Percentiles rank a stretch among this genome's conserved stretches.
Conservation (phyloP, 2,329 filamentous ascomycete genomes). For the Calonectria hawksworthii region DNA sequence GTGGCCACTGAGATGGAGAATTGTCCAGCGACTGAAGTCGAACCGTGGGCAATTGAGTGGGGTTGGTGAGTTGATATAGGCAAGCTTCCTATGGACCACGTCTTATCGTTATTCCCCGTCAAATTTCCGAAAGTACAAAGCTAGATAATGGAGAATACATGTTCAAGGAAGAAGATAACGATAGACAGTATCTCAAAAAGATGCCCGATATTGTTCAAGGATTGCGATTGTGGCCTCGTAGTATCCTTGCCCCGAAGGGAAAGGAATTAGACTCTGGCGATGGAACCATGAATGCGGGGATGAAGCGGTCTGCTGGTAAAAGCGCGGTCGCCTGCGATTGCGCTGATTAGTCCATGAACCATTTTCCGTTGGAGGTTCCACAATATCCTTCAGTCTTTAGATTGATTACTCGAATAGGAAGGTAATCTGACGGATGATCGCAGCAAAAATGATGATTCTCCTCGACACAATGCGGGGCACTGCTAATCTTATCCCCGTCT, state of each 20-base stretch:
- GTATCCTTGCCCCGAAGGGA: conserved; percentile 1
- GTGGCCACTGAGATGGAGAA: too few species aligned
- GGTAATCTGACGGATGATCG: not conserved
- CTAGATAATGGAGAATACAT: not conserved
- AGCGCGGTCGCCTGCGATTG: too few species aligned
- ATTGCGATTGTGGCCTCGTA: not conserved
- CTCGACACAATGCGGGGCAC: not conserved
- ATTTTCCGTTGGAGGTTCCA: not conserved
- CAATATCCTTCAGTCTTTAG: not conserved
- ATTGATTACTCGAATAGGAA: not conserved
- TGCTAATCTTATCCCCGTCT: not conserved
- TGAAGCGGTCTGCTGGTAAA: not conserved
- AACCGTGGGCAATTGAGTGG: not conserved
- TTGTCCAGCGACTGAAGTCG: not conserved
- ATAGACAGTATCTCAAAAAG: not conserved
- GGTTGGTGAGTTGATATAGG: not conserved
- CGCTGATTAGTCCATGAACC: not conserved
- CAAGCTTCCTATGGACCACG: not conserved
- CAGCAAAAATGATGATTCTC: not conserved
- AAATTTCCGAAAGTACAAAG: not conserved
- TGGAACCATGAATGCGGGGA: not conserved
- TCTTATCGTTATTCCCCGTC: not conserved
- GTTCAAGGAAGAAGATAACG: not conserved
- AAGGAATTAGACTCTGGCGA: not conserved
- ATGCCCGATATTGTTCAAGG: not conserved